Percentiles rank a stretch among this genome's conserved stretches.
Evolutionary conservation across 106 monocot genomes (phyloP).

Genomic region (Hemerocallis citrina): DNA sequence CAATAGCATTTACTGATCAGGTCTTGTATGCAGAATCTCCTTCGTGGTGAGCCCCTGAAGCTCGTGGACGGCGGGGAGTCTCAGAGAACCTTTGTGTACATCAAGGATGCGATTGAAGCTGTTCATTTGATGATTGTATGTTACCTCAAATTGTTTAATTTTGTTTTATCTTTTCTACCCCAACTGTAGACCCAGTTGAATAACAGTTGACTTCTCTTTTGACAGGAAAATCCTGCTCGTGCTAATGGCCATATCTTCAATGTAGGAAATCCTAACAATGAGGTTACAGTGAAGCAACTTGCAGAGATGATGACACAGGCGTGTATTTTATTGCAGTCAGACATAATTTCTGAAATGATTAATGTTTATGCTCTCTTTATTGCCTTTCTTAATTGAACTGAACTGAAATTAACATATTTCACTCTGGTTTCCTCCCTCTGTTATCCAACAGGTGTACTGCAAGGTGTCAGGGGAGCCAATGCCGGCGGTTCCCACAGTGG

Average conservation of each 20-base stretch:
- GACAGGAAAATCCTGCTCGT: conserved; percentile 61
- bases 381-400: too few species aligned
- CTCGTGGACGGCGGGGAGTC: conserved; percentile 76
- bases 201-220: not conserved
- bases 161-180: not conserved
- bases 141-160: not conserved
- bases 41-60: conserved; percentile 54
- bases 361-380: not conserved
- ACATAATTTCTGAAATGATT: not conserved
- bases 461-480: conserved; percentile 52
- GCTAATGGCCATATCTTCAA: conserved; percentile 68
- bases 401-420: too few species aligned
- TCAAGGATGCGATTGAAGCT: conserved; percentile 86
- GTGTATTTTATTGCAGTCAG: not conserved
- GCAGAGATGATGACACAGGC: conserved; percentile 72
- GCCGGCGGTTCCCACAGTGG: conserved; percentile 41
- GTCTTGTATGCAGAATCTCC: conserved; percentile 40
- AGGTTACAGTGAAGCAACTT: conserved; percentile 64
- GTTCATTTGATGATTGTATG: conserved; percentile 67
- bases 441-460: conserved; percentile 52
- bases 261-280: conserved; percentile 76
- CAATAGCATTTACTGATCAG: not conserved
- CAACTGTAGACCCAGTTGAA: not conserved
- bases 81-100: conserved; percentile 70
- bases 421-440: not conserved